Percentiles rank a stretch among this genome's conserved stretches.
phyloP scores from a whole-genome alignment of 2,329 filamentous ascomycete genomes.

The Rutstroemia sp. region DNA sequence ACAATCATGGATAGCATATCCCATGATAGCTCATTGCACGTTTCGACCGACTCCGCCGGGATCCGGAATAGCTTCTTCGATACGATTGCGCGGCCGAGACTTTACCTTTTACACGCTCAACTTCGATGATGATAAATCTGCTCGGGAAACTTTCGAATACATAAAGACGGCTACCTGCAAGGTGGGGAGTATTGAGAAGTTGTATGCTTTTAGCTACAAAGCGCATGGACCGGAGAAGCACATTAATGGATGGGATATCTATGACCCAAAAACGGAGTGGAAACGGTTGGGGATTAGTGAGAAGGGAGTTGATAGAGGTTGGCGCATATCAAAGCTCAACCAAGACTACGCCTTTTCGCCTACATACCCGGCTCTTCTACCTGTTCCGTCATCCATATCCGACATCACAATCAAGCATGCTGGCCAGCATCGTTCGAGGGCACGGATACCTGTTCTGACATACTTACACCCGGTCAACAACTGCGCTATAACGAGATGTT shows the following conservation, averaged over 20 bases:
- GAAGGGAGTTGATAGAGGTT: conserved; percentile 55
- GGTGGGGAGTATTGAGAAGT: conserved; percentile 73
- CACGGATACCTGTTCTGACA: conserved; percentile 79
- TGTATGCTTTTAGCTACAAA: conserved; percentile 84
- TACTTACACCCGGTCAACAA: conserved; percentile 97
- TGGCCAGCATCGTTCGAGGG: conserved; percentile 77
- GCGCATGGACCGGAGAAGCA: conserved; percentile 66
- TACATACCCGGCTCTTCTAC: conserved; percentile 81
- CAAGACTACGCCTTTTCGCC: conserved; percentile 83
- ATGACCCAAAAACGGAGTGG: conserved; percentile 81
- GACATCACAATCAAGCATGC: conserved; percentile 96
- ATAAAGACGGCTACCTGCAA: conserved; percentile 77
- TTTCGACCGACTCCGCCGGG: conserved; percentile 65
- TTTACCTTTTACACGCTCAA: conserved; percentile 92
- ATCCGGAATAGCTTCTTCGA: conserved; percentile 67
- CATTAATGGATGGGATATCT: conserved; percentile 75
- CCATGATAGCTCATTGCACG: conserved; percentile 76
- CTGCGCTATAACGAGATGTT: conserved; percentile 91
- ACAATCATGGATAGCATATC: conserved; percentile 91
- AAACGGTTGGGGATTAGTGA: conserved; percentile 78
- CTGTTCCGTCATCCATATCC: conserved; percentile 84
- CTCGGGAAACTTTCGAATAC: conserved; percentile 80
- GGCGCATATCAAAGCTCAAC: conserved; percentile 89
- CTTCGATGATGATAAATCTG: conserved; percentile 66
- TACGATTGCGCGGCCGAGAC: conserved; percentile 84